These are phyloP conservation scores for Fusarium nurragi DNA, from an alignment of 2,329 filamentous ascomycete genomes.

Conservation along the genomic window DNA sequence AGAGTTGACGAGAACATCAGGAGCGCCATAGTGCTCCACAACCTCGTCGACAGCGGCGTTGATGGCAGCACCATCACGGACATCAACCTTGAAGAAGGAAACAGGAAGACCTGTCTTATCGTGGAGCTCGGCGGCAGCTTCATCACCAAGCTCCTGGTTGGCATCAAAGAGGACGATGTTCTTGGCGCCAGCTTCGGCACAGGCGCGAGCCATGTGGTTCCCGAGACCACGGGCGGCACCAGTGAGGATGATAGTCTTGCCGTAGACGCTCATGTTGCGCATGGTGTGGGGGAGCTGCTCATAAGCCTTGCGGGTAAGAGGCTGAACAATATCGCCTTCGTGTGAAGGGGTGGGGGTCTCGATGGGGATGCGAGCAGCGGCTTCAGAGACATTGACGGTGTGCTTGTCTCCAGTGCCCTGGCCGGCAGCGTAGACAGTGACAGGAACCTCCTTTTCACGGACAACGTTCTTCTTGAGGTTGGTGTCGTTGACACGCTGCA, in stretches of 20 bases:
- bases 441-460: conserved; percentile 66
- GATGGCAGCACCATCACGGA: conserved; percentile 76
- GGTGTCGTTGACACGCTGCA: conserved; percentile 51
- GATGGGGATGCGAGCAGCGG: conserved; percentile 54
- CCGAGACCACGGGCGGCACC: conserved; percentile 81
- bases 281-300: conserved; percentile 70
- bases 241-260: conserved; percentile 77
- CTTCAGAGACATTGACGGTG: conserved; percentile 62
- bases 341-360: conserved; percentile 51
- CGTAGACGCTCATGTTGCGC: conserved; percentile 74
- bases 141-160: conserved; percentile 78
- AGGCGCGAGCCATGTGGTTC: conserved; percentile 81
- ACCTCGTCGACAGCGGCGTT: conserved; percentile 74
- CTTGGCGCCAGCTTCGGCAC: conserved; percentile 78
- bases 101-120: conserved; percentile 77
- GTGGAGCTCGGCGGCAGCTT: conserved; percentile 74
- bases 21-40: conserved; percentile 71
- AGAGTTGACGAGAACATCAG: conserved; percentile 81
- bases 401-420: conserved; percentile 62
- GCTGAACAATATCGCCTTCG: conserved; percentile 60
- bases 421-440: conserved; percentile 60
- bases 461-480: conserved; percentile 62
- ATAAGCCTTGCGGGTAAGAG: conserved; percentile 64
- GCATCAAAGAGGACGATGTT: conserved; percentile 80
- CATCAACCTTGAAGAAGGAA: conserved; percentile 81